phyloP scores from a whole-genome alignment of 352 stramenopile genomes.

The Globisporangium spiculum region DNA sequence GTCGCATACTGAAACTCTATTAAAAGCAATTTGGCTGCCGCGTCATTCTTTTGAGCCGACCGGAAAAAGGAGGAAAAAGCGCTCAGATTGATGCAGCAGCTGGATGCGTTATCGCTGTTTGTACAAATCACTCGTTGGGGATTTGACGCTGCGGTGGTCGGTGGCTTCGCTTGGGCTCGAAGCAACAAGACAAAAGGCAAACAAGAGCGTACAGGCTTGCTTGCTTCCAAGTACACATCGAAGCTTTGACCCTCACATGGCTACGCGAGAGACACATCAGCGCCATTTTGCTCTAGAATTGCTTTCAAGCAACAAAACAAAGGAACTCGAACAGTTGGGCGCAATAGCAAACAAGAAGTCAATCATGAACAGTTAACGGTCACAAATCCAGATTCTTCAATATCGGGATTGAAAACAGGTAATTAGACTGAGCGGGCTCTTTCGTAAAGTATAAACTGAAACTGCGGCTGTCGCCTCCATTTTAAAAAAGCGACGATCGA shows the following conservation, averaged over 20 bases:
- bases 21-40: not conserved
- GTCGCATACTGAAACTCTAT: not conserved
- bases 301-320: not conserved
- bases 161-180: not conserved
- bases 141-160: not conserved
- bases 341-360: too few species aligned
- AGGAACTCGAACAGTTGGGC: not conserved
- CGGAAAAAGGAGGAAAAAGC: not conserved
- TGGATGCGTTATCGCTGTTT: constrained; percentile 3
- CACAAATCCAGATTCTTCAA: too few species aligned
- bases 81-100: not conserved
- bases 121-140: not conserved
- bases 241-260: not conserved
- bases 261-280: not conserved
- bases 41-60: not conserved
- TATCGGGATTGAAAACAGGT: too few species aligned
- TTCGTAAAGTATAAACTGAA: not conserved
- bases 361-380: too few species aligned
- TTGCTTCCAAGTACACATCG: not conserved
- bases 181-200: not conserved
- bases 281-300: not conserved
- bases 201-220: not conserved
- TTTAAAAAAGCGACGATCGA: not conserved
- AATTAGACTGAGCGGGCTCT: too few species aligned
- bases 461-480: not conserved